A percentile compares a stretch with the other conserved stretches of the same genome.
Conservation (phyloP, 2,329 filamentous ascomycete species). For the Pyricularia sp. region DNA sequence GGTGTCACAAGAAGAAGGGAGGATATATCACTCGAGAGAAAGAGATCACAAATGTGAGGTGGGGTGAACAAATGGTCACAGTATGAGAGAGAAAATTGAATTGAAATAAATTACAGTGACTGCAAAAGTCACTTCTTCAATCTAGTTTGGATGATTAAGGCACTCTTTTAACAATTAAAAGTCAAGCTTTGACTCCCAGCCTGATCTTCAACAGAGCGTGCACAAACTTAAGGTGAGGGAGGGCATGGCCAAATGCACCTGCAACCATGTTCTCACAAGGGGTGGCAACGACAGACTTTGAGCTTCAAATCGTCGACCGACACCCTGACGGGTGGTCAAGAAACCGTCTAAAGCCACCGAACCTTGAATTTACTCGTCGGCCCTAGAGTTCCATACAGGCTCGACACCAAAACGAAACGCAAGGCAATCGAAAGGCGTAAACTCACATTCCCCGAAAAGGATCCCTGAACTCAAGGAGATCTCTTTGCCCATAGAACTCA, state of each 20-base stretch:
- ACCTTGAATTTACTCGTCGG: background rate
- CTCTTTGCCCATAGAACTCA: constrained; percentile 82
- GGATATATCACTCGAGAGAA: background rate
- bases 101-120: background rate
- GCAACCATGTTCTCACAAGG: background rate
- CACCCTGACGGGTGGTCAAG: background rate
- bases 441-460: constrained; percentile 40
- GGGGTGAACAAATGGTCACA: background rate
- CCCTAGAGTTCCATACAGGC: background rate
- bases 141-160: background rate
- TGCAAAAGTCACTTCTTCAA: too few species aligned
- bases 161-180: background rate
- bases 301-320: background rate
- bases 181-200: background rate
- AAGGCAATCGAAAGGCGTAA: background rate
- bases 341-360: background rate
- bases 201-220: background rate
- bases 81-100: background rate
- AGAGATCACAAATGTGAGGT: too few species aligned
- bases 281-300: background rate
- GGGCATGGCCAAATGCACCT: background rate
- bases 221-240: background rate
- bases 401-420: background rate
- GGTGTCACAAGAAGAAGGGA: background rate
- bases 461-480: constrained; percentile 68